phyloP scores from a whole-genome alignment of 441 rosid genomes.

The Populus hybrid region DNA sequence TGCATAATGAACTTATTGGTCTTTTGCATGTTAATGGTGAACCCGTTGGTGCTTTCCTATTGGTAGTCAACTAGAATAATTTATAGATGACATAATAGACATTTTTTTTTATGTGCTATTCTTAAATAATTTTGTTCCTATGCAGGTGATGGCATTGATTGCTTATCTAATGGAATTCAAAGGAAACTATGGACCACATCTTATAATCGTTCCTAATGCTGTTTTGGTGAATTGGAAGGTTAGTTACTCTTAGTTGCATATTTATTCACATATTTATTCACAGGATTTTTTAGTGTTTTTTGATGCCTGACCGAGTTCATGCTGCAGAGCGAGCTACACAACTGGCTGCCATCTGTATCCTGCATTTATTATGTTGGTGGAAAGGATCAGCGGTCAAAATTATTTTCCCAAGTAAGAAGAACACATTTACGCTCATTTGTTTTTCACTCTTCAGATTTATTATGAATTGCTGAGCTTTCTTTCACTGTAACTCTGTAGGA shows the following conservation, averaged over 20 bases:
- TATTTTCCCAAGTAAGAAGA: conserved; percentile 85
- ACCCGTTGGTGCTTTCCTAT: neutral
- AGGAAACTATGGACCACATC: conserved; percentile 99
- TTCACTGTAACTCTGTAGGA: conserved; percentile 50
- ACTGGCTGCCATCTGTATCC: conserved; percentile 96
- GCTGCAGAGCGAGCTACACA: conserved; percentile 92
- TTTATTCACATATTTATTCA: neutral
- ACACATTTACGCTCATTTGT: neutral
- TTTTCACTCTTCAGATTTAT: neutral
- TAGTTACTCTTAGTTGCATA: conserved; percentile 27
- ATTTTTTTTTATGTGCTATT: neutral
- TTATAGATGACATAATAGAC: neutral
- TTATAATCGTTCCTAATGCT: conserved; percentile 99
- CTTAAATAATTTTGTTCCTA: conserved; percentile 12
- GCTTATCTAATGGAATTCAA: conserved; percentile 99
- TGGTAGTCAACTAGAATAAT: neutral
- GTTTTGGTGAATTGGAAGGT: conserved; percentile 99
- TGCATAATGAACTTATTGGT: neutral
- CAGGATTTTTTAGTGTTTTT: conserved; percentile 14
- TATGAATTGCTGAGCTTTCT: conserved; percentile 24
- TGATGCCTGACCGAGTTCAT: conserved; percentile 21
- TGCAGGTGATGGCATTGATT: conserved; percentile 98
- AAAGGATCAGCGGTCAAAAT: conserved; percentile 92
- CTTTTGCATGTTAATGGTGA: neutral
- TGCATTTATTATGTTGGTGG: conserved; percentile 96